Conservation (phyloP, 108 stramenopile genomes). For the Cylindrotheca closterium region DNA sequence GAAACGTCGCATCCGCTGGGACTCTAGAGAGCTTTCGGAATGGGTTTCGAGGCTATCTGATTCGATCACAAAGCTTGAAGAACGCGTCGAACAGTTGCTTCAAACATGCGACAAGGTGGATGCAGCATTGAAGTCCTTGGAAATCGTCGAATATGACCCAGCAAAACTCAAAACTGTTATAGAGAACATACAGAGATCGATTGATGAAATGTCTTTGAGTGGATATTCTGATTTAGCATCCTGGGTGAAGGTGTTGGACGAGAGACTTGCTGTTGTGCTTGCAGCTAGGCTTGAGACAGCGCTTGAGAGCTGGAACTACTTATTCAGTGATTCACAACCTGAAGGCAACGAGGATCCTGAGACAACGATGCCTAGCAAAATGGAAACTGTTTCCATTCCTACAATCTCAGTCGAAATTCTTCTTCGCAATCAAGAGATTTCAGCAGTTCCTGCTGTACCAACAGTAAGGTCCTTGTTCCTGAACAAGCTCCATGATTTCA, state of each 20-base stretch:
- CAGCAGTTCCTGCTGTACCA: slow-evolving; percentile 72
- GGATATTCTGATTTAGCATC: slow-evolving; percentile 73
- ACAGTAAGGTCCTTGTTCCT: slow-evolving; percentile 67
- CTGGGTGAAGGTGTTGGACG: slow-evolving; percentile 74
- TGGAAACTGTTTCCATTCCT: slow-evolving; percentile 36
- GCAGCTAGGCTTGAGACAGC: slow-evolving; percentile 64
- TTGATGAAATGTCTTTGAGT: slow-evolving; percentile 88
- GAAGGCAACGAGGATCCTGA: slow-evolving; percentile 23
- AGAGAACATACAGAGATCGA: slow-evolving; percentile 82
- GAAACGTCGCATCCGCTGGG: slow-evolving; percentile 80
- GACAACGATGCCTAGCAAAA: background rate
- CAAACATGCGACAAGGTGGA: slow-evolving; percentile 73
- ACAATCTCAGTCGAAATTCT: slow-evolving; percentile 74
- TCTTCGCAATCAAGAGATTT: slow-evolving; percentile 84
- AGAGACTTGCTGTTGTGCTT: slow-evolving; percentile 62
- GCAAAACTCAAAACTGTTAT: slow-evolving; percentile 59
- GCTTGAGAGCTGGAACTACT: slow-evolving; percentile 62
- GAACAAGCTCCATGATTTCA: slow-evolving; percentile 75
- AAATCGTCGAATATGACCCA: slow-evolving; percentile 60
- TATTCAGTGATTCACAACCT: slow-evolving; percentile 25
- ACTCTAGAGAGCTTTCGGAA: slow-evolving; percentile 61
- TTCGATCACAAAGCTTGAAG: slow-evolving; percentile 80
- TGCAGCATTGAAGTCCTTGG: slow-evolving; percentile 43
- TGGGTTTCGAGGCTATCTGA: slow-evolving; percentile 89
- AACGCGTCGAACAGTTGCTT: slow-evolving; percentile 78